Evolutionary conservation across 2,329 filamentous ascomycete species (phyloP).

Genomic region (Ophiostoma australiae): DNA sequence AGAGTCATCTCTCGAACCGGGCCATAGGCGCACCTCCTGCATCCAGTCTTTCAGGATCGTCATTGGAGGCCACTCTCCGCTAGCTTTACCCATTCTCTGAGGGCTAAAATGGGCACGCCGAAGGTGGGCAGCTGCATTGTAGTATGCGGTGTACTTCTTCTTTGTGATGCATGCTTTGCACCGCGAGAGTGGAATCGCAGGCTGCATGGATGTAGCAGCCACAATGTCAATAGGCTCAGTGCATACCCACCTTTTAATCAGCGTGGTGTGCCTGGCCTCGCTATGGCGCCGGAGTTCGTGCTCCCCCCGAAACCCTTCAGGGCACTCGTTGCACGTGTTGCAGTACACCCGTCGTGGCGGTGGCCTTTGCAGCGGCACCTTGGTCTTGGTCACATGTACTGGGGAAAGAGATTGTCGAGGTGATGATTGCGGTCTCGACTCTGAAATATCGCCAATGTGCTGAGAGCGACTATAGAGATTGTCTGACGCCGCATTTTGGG

Average conservation of each 20-base stretch:
- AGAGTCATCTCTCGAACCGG: constrained; percentile 43
- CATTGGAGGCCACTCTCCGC: constrained; percentile 55
- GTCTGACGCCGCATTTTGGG: not conserved
- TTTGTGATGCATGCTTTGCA: constrained; percentile 76
- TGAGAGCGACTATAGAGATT: not conserved
- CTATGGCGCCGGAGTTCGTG: constrained; percentile 71
- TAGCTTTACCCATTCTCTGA: constrained; percentile 52
- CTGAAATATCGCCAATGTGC: not conserved
- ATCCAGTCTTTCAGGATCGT: constrained; percentile 56
- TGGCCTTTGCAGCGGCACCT: constrained; percentile 47
- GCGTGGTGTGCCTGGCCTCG: constrained; percentile 58
- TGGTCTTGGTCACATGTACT: constrained; percentile 37
- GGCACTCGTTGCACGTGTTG: constrained; percentile 63
- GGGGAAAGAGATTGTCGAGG: constrained; percentile 42
- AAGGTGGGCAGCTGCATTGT: constrained; percentile 89
- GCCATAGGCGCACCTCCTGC: constrained; percentile 51
- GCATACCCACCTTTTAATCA: constrained; percentile 56
- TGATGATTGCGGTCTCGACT: not conserved
- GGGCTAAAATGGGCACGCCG: constrained; percentile 81
- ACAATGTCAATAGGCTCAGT: constrained; percentile 44
- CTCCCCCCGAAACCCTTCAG: constrained; percentile 76
- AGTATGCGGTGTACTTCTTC: constrained; percentile 86
- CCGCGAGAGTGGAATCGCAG: constrained; percentile 51
- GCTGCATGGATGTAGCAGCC: constrained; percentile 39
- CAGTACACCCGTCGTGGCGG: constrained; percentile 62